Percentiles rank a stretch among this genome's conserved stretches.
Conservation (phyloP, 805 yeast species). For the Metschnikowia kunwiensis region DNA sequence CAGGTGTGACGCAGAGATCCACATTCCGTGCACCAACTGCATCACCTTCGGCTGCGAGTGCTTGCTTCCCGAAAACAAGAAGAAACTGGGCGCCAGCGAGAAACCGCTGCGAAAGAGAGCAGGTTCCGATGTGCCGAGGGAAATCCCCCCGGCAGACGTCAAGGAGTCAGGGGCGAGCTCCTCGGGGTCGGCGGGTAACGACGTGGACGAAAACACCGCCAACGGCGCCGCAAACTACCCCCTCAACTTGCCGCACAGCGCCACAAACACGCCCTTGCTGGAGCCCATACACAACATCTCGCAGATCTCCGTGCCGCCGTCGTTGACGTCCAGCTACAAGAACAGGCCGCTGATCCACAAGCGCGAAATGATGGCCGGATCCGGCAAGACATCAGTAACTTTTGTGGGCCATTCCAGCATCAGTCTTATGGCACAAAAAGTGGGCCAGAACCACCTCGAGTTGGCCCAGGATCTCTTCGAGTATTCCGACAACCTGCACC, state of each 20-base stretch:
- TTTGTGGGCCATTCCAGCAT: constrained; percentile 55
- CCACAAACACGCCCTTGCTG: not conserved
- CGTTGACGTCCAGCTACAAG: constrained; percentile 40
- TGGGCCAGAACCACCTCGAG: constrained; percentile 47
- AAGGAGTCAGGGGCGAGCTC: too few species aligned
- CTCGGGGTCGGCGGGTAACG: not conserved
- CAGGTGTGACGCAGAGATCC: constrained; percentile 68
- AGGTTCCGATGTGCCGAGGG: not conserved
- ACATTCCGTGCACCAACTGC: constrained; percentile 59
- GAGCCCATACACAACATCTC: constrained; percentile 43
- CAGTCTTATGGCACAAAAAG: constrained; percentile 44
- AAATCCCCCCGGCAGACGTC: too few species aligned
- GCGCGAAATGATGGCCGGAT: constrained; percentile 24
- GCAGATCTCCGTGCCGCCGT: constrained; percentile 42
- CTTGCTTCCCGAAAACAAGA: constrained; percentile 58
- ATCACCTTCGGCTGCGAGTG: constrained; percentile 71
- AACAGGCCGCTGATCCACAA: constrained; percentile 39
- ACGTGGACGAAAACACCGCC: not conserved
- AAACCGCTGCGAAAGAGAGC: constrained; percentile 6
- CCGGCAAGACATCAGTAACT: constrained; percentile 33
- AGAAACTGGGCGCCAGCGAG: constrained; percentile 27
- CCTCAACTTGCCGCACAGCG: not conserved
- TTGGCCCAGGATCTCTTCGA: constrained; percentile 42
- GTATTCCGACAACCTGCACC: constrained; percentile 24
- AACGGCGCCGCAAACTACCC: too few species aligned